Evolutionary conservation across 2,329 filamentous ascomycete genomes (phyloP).

Genomic region (Falciphora oryzae): DNA sequence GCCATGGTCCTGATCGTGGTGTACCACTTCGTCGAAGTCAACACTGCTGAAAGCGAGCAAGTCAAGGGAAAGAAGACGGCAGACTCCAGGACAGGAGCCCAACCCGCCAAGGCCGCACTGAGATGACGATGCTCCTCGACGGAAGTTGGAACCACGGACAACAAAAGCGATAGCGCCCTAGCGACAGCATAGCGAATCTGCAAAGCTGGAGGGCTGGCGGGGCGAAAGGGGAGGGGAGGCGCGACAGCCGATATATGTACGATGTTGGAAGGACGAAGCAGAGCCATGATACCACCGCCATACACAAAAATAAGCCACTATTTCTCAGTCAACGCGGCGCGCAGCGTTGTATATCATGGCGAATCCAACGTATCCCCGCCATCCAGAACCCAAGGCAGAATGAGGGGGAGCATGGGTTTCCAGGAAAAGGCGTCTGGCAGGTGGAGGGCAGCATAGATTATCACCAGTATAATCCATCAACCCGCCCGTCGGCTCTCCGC

Average conservation of each 20-base stretch:
- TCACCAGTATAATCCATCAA: not conserved
- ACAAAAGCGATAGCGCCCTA: not conserved
- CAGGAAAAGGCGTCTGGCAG: not conserved
- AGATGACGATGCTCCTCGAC: slow-evolving; percentile 4
- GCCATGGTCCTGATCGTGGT: slow-evolving; percentile 90
- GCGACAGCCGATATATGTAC: not conserved
- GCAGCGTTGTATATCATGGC: not conserved
- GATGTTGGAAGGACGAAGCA: not conserved
- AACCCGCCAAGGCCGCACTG: slow-evolving; percentile 5
- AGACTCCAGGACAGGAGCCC: not conserved
- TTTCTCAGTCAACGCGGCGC: not conserved
- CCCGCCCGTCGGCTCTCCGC: no score
- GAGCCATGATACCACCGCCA: not conserved
- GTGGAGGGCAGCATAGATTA: not conserved
- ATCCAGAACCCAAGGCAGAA: not conserved
- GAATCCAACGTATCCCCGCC: not conserved
- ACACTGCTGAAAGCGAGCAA: slow-evolving; percentile 47
- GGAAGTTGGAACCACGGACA: not conserved
- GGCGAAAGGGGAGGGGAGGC: not conserved
- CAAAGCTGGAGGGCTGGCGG: not conserved
- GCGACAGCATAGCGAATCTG: not conserved
- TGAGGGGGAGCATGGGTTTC: not conserved
- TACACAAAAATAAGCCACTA: not conserved
- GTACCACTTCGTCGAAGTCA: slow-evolving; percentile 96
- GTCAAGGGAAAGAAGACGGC: slow-evolving; percentile 14